These are phyloP conservation scores for Cocos nucifera DNA, from an alignment of 176 grass and related monocot genomes.

Conservation along the genomic window DNA sequence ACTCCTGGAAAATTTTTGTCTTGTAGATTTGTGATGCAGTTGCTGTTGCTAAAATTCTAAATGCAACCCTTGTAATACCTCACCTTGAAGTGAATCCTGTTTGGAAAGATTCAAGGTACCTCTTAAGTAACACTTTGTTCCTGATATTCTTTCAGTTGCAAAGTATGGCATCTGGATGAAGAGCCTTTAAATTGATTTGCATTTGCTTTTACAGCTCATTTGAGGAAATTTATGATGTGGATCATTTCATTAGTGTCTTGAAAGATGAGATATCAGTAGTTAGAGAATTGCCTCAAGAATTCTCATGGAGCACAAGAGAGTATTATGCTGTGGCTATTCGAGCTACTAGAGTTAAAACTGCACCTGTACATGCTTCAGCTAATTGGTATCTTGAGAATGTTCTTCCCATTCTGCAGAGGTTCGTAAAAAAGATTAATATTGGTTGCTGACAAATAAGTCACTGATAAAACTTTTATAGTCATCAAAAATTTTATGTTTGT, in stretches of 20 bases:
- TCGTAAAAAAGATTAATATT: slow-evolving; percentile 10
- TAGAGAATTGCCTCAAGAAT: slow-evolving; percentile 59
- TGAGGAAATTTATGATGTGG: slow-evolving; percentile 81
- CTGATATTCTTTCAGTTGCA: too few relatives aligned
- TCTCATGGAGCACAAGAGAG: slow-evolving; percentile 91
- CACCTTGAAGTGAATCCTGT: slow-evolving; percentile 95
- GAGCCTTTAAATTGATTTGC: too few relatives aligned
- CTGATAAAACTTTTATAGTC: too few relatives aligned
- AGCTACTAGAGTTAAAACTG: slow-evolving; percentile 82
- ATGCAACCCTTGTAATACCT: slow-evolving; percentile 86
- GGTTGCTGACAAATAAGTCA: too few relatives aligned
- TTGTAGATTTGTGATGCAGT: slow-evolving; percentile 94
- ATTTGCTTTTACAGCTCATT: slow-evolving; percentile 53
- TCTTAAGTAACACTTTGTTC: background rate
- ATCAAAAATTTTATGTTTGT: too few relatives aligned
- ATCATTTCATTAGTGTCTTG: slow-evolving; percentile 59
- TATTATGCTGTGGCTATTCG: slow-evolving; percentile 75
- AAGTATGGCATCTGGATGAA: too few relatives aligned
- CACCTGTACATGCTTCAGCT: slow-evolving; percentile 75
- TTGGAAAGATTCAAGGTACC: slow-evolving; percentile 86
- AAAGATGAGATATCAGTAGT: slow-evolving; percentile 67
- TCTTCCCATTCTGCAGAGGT: slow-evolving; percentile 80
- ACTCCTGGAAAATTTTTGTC: slow-evolving; percentile 4
- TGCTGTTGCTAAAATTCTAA: slow-evolving; percentile 92
- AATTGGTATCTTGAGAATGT: slow-evolving; percentile 95